Evolutionary conservation across 129 eudicot species (phyloP).

Genomic region (Escallonia herrerae): DNA sequence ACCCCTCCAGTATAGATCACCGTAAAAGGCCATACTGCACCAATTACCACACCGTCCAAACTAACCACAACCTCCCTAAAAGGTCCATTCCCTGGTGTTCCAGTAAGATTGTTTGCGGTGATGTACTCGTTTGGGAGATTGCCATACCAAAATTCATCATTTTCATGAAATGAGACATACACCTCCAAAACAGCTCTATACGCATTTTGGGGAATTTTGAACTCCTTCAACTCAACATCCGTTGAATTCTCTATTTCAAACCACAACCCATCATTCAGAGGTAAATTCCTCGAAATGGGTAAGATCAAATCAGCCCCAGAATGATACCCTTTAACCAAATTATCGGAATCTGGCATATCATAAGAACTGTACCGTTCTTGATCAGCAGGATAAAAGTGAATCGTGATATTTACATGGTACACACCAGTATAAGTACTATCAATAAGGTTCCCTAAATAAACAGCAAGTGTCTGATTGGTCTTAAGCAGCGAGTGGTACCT

Average conservation of each 20-base stretch:
- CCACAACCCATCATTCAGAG: slow-evolving; percentile 75
- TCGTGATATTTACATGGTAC: slow-evolving; percentile 57
- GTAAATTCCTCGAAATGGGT: slow-evolving; percentile 68
- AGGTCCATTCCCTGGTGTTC: slow-evolving; percentile 61
- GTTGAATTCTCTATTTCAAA: slow-evolving; percentile 51
- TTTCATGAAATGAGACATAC: slow-evolving; percentile 79
- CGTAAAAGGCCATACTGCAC: slow-evolving; percentile 75
- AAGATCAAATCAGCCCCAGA: slow-evolving; percentile 63
- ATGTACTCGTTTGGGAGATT: slow-evolving; percentile 60
- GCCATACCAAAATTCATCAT: slow-evolving; percentile 76
- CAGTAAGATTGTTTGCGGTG: slow-evolving; percentile 44
- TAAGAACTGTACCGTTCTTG: neutral
- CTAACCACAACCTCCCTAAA: slow-evolving; percentile 77
- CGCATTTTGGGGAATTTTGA: slow-evolving; percentile 54
- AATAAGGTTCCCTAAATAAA: slow-evolving; percentile 67
- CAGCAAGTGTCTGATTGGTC: slow-evolving; percentile 55
- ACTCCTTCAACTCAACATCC: slow-evolving; percentile 35
- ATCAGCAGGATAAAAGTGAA: slow-evolving; percentile 61
- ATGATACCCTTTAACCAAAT: slow-evolving; percentile 1
- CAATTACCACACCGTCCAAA: slow-evolving; percentile 49
- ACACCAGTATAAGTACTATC: slow-evolving; percentile 70
- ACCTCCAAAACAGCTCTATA: slow-evolving; percentile 75
- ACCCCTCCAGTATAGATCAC: slow-evolving; percentile 82
- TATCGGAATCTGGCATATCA: neutral
- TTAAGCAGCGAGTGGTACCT: slow-evolving; percentile 57